Evolutionary conservation across 495 filamentous ascomycete species (phyloP).

Genomic region (Podospora tetraspora): DNA sequence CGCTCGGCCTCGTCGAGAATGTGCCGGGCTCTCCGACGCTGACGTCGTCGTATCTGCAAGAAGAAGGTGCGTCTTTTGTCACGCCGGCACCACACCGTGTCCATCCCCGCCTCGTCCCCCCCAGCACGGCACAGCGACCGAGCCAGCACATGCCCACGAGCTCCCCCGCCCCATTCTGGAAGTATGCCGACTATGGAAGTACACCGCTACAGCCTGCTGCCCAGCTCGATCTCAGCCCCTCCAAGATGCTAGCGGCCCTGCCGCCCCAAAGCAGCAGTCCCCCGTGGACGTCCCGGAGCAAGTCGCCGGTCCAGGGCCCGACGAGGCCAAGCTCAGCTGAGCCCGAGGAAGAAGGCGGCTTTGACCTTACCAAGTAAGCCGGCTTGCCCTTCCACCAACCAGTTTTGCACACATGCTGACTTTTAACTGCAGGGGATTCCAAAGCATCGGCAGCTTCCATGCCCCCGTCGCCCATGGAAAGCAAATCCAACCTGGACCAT

Average conservation of each 20-base stretch:
- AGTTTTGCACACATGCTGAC: constrained; percentile 4
- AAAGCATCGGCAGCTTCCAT: constrained; percentile 39
- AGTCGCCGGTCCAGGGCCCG: constrained; percentile 32
- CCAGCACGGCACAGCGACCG: constrained; percentile 81
- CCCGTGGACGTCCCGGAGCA: constrained; percentile 39
- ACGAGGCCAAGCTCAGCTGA: constrained; percentile 24
- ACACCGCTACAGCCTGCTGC: constrained; percentile 63
- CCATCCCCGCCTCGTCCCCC: constrained; percentile 77
- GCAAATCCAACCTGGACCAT: constrained; percentile 25
- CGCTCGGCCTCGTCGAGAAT: constrained; percentile 55
- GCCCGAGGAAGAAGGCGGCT: constrained; percentile 29
- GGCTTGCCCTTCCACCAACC: background rate
- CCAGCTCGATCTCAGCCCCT: constrained; percentile 52
- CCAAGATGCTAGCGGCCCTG: constrained; percentile 41
- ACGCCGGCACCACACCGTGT: constrained; percentile 83
- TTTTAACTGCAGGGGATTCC: constrained; percentile 29
- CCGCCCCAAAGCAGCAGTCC: constrained; percentile 63
- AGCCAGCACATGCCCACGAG: constrained; percentile 93
- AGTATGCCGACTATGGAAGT: constrained; percentile 68
- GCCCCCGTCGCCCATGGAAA: constrained; percentile 31
- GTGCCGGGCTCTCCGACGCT: constrained; percentile 63
- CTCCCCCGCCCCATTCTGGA: constrained; percentile 97
- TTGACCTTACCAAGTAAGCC: constrained; percentile 37
- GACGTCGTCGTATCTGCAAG: constrained; percentile 55
- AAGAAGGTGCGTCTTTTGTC: constrained; percentile 56